phyloP scores from a whole-genome alignment of 495 filamentous ascomycete species.

The Neohortaea acidophila region DNA sequence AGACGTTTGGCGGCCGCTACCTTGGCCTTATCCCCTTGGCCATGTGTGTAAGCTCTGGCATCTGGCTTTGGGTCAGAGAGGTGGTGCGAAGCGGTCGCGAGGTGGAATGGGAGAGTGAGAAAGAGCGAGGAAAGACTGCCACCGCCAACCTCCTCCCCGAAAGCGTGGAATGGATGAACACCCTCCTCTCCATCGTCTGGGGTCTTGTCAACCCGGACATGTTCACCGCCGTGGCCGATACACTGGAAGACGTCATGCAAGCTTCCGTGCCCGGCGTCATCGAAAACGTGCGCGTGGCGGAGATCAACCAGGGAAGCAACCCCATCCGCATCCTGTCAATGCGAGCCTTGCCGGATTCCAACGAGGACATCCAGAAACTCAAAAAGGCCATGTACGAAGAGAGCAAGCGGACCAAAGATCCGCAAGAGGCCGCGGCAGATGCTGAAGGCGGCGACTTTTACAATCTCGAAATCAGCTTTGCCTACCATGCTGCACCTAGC shows the following conservation, averaged over 20 bases:
- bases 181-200: slow-evolving; percentile 66
- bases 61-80: slow-evolving; percentile 82
- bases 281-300: slow-evolving; percentile 89
- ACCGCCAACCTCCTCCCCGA: slow-evolving; percentile 80
- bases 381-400: slow-evolving; percentile 64
- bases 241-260: slow-evolving; percentile 88
- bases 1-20: slow-evolving; percentile 60
- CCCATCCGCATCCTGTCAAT: slow-evolving; percentile 80
- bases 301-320: slow-evolving; percentile 86
- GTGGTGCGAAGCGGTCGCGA: slow-evolving; percentile 65
- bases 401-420: slow-evolving; percentile 66
- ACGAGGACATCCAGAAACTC: slow-evolving; percentile 53
- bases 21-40: slow-evolving; percentile 60
- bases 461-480: slow-evolving; percentile 85
- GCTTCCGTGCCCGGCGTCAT: slow-evolving; percentile 77
- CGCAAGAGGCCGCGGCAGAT: slow-evolving; percentile 72
- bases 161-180: slow-evolving; percentile 92
- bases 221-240: slow-evolving; percentile 59
- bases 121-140: slow-evolving; percentile 63
- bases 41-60: slow-evolving; percentile 50
- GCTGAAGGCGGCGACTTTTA: slow-evolving; percentile 90
- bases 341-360: slow-evolving; percentile 63
- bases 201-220: slow-evolving; percentile 85
- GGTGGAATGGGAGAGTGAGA: slow-evolving; percentile 78
- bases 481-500: slow-evolving; percentile 77